Evolutionary conservation across 2,329 filamentous ascomycete genomes (phyloP), one percentile per base, ranked within the genome.

Genomic region (Hirsutella thompsonii): DNA sequence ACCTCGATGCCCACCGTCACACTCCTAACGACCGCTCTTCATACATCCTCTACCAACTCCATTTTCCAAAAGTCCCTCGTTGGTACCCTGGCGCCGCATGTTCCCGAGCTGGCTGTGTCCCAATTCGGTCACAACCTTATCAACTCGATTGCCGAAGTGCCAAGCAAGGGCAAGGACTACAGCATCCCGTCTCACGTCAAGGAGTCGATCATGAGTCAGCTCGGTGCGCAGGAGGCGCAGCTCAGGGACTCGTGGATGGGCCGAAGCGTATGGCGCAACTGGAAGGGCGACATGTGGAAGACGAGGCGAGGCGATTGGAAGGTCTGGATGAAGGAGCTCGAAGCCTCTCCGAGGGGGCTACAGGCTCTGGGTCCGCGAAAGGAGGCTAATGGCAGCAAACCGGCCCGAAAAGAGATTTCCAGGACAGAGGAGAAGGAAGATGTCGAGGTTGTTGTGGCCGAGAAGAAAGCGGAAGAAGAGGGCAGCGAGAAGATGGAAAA

Each of bases 261-360:
- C 0, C 60, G 74, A 8, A 70, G 66, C 42, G 70, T 74, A 8
- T 78, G 74, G 74, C 62, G 70, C 20, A 62, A 61, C 30, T 78
- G 74, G 73, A 70, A 68, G 54, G 73, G 72, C 11, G 74, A 78
- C 45, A 53, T 69, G 55, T 78, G 72, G 72, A 70, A 67, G 51
- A 68, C 67, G 37, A 59, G 68, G 34, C 57, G 66, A 38, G 55
- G 60, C 14, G 73, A 76, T 38, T 79, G 74, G 74, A 69, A 74
- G 46, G 52, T 60, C 3, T 76, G 72, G 70, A 68, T 68, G 44
- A 76, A 71, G 56, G 71, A 74, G 47, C 60, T 67, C 16, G 54
- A 55, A 2, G 23, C 13, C 5, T 20, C 36, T 19, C 36, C 46
- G 38, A 41, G 48, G 36, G 39, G 47, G 36, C 19, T 43, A 23